Conservation (phyloP, 805 yeast species). For the Wickerhamiella siamensis region DNA sequence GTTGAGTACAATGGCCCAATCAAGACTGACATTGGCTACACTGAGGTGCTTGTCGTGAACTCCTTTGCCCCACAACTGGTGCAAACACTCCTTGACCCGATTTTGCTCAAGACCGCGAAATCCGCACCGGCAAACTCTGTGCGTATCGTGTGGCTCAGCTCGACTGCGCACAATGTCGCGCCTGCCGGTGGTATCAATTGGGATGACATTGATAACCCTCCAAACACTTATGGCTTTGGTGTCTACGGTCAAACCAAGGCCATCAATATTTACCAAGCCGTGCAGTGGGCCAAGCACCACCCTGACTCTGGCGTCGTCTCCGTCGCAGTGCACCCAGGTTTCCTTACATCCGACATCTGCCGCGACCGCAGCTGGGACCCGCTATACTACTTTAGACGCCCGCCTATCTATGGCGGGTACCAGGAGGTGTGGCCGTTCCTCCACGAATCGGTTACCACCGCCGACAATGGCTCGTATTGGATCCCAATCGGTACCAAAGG, state of each 20-base stretch:
- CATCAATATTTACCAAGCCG: slow-evolving; percentile 26
- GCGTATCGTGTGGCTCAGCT: slow-evolving; percentile 33
- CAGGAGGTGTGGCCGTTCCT: slow-evolving; percentile 32
- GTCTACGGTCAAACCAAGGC: slow-evolving; percentile 33
- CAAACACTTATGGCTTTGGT: slow-evolving; percentile 8
- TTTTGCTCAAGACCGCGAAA: slow-evolving; percentile 25
- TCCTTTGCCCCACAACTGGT: slow-evolving; percentile 32
- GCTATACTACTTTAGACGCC: slow-evolving; percentile 12
- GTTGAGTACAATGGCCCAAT: slow-evolving; percentile 17
- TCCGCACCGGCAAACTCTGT: slow-evolving; percentile 19
- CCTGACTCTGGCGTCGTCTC: slow-evolving; percentile 21
- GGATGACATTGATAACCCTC: slow-evolving; percentile 24
- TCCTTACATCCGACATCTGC: slow-evolving; percentile 24
- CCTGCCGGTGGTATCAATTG: slow-evolving; percentile 26
- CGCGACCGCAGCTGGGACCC: slow-evolving; percentile 16
- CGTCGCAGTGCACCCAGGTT: slow-evolving; percentile 29
- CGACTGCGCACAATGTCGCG: slow-evolving; percentile 23
- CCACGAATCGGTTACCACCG: slow-evolving; percentile 24
- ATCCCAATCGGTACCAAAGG: slow-evolving; percentile 32
- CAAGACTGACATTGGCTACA: slow-evolving; percentile 31
- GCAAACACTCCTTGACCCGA: slow-evolving; percentile 23
- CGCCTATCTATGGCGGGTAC: slow-evolving; percentile 31
- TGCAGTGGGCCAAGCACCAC: slow-evolving; percentile 24
- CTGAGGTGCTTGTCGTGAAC: slow-evolving; percentile 33
- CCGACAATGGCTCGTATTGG: slow-evolving; percentile 27